These are phyloP conservation scores for Rhodofomes roseus DNA, from an alignment of 1,284 basidiomycete genomes.

Conservation along the genomic window DNA sequence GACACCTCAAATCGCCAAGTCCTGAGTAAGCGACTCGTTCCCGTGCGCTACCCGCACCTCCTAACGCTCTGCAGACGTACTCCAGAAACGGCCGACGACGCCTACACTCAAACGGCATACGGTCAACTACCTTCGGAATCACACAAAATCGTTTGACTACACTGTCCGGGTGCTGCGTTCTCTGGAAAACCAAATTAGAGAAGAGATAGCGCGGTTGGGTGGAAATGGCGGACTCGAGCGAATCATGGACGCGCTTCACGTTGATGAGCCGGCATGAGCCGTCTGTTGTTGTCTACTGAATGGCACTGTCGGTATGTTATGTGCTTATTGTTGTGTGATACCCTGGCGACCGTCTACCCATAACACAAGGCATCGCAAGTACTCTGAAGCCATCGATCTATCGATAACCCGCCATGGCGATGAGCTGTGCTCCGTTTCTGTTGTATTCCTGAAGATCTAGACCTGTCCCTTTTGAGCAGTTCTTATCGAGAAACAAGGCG, in stretches of 20 bases:
- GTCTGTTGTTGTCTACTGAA: too few species aligned
- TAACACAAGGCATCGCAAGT: too few species aligned
- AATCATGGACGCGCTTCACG: constrained; percentile 42
- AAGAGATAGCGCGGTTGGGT: constrained; percentile 55
- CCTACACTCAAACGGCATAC: constrained; percentile 75
- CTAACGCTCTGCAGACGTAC: constrained; percentile 55
- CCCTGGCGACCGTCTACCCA: too few species aligned
- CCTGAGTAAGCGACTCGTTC: constrained; percentile 57
- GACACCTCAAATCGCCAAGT: constrained; percentile 75
- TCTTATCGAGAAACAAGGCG: too few species aligned
- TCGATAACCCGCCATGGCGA: too few species aligned
- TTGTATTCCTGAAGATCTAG: too few species aligned
- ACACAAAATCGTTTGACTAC: constrained; percentile 61
- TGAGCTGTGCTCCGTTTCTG: too few species aligned
- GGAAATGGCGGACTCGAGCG: constrained; percentile 48
- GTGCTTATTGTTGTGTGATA: too few species aligned
- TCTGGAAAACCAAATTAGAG: constrained; percentile 52
- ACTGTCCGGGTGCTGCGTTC: constrained; percentile 51
- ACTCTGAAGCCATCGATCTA: too few species aligned
- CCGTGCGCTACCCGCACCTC: neutral
- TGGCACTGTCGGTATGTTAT: too few species aligned
- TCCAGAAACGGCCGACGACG: constrained; percentile 84
- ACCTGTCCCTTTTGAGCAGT: too few species aligned
- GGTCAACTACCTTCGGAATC: constrained; percentile 69
- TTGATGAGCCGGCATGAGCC: constrained; percentile 14